A percentile compares a stretch with the other conserved stretches of the same genome.
Evolutionary conservation across 768 basidiomycete species (phyloP).

Genomic region (Agaricus sinodeliciosus): DNA sequence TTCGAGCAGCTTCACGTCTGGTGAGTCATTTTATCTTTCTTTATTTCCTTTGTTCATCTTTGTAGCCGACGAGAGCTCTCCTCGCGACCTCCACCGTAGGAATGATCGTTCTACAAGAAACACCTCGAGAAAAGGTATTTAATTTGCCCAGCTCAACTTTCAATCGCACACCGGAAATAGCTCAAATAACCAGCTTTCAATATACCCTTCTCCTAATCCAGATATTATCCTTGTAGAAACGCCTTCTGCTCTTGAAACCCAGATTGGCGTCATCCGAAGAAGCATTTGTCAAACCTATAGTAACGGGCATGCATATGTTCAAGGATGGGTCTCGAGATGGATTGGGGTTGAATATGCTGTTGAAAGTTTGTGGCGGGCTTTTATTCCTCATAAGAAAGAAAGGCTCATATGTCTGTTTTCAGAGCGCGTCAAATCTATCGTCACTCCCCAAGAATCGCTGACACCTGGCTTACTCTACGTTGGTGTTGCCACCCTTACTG

Average conservation of each 20-base stretch:
- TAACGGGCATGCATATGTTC: constrained; percentile 59
- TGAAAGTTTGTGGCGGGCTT: constrained; percentile 54
- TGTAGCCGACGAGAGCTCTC: constrained; percentile 28
- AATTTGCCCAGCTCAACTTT: not conserved
- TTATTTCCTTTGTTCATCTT: not conserved
- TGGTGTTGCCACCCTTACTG: constrained; percentile 81
- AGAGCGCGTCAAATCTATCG: constrained; percentile 81
- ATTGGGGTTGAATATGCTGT: constrained; percentile 80
- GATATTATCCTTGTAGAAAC: constrained; percentile 71
- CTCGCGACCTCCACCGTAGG: constrained; percentile 27
- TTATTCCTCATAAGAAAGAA: not conserved
- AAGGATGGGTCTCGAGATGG: constrained; percentile 73
- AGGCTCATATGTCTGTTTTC: constrained; percentile 5
- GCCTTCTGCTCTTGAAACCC: constrained; percentile 68
- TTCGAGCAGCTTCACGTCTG: constrained; percentile 26
- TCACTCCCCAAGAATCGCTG: constrained; percentile 74
- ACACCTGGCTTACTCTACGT: constrained; percentile 90
- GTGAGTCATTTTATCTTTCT: constrained; percentile 12
- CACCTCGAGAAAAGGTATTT: constrained; percentile 26
- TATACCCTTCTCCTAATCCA: constrained; percentile 62
- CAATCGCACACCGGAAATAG: not conserved
- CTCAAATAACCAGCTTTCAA: constrained; percentile 53
- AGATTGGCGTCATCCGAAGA: constrained; percentile 67
- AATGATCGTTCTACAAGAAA: constrained; percentile 23
- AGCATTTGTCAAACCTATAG: constrained; percentile 48